A percentile compares a stretch with the other conserved stretches of the same genome.
Conservation (phyloP, 2,329 filamentous ascomycete species). For the Arthrobotrys sphaeroides region DNA sequence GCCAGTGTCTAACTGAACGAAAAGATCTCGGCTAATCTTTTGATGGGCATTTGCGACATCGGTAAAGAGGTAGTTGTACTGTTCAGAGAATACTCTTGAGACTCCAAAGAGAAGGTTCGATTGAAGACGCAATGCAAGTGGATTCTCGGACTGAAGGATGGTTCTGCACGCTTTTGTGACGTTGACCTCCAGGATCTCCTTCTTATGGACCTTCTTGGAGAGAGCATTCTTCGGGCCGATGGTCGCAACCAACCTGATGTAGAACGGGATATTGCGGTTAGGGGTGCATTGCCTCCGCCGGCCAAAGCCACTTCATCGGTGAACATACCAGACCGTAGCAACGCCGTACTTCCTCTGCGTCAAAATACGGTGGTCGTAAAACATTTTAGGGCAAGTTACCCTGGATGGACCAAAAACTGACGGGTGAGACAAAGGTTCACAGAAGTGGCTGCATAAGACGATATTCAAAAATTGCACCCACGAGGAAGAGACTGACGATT, state of each 20-base stretch:
- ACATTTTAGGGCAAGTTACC: conserved; percentile 45
- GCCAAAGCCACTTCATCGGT: background rate
- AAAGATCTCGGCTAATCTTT: conserved; percentile 66
- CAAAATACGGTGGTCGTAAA: conserved; percentile 67
- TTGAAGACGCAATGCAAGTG: conserved; percentile 88
- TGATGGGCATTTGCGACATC: conserved; percentile 80
- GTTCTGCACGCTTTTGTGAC: conserved; percentile 85
- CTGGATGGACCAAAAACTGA: background rate
- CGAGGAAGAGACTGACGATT: too few relatives aligned
- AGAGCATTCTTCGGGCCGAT: conserved; percentile 76
- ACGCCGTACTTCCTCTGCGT: conserved; percentile 89
- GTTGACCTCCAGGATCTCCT: conserved; percentile 87
- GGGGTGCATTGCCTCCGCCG: background rate
- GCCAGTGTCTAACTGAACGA: conserved; percentile 8
- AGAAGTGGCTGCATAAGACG: too few relatives aligned
- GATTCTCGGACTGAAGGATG: conserved; percentile 85
- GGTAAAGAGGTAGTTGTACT: conserved; percentile 83
- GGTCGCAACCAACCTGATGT: conserved; percentile 84
- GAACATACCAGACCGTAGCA: conserved; percentile 85
- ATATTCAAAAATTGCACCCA: too few relatives aligned
- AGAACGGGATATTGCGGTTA: background rate
- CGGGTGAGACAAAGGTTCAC: background rate
- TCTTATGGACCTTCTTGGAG: conserved; percentile 76
- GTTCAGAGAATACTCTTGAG: conserved; percentile 78
- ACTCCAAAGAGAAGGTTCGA: conserved; percentile 74